Percentiles rank a stretch among this genome's conserved stretches.
Evolutionary conservation across 441 rosid genomes (phyloP).

Genomic region (Syzygium malaccense): DNA sequence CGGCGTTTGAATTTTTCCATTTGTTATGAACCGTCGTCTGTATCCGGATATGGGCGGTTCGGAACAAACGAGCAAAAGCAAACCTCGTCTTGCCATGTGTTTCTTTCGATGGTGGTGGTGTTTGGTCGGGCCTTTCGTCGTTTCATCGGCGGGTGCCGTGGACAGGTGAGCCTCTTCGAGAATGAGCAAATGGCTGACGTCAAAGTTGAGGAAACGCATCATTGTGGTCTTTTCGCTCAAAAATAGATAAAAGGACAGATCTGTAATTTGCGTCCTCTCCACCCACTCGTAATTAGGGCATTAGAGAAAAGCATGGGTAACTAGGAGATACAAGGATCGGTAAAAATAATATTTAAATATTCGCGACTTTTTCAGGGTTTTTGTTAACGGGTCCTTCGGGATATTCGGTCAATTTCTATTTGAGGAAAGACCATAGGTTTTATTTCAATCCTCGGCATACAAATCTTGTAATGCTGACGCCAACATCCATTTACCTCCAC

Average conservation of each 20-base stretch:
- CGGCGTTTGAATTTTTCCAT: not conserved
- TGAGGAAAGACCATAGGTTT: not conserved
- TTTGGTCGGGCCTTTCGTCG: not conserved
- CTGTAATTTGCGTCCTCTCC: not conserved
- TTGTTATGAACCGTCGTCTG: not conserved
- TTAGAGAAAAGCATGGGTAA: not conserved
- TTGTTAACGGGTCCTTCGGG: not conserved
- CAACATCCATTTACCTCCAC: too few relatives aligned
- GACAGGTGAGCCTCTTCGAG: not conserved
- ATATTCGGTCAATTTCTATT: not conserved
- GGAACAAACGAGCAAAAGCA: not conserved
- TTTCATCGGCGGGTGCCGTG: not conserved
- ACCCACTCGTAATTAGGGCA: not conserved
- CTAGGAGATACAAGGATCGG: not conserved
- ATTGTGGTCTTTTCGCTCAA: not conserved
- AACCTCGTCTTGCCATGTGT: not conserved
- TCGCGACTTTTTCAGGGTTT: not conserved
- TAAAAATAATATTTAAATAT: too few relatives aligned
- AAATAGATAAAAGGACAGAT: not conserved
- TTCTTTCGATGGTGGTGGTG: not conserved
- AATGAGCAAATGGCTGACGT: not conserved
- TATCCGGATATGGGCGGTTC: not conserved
- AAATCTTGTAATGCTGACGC: too few relatives aligned
- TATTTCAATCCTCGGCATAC: too few relatives aligned
- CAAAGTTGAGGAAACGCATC: not conserved